Conservation (phyloP, 257 asterid genomes). For the Jacaranda copaia region DNA sequence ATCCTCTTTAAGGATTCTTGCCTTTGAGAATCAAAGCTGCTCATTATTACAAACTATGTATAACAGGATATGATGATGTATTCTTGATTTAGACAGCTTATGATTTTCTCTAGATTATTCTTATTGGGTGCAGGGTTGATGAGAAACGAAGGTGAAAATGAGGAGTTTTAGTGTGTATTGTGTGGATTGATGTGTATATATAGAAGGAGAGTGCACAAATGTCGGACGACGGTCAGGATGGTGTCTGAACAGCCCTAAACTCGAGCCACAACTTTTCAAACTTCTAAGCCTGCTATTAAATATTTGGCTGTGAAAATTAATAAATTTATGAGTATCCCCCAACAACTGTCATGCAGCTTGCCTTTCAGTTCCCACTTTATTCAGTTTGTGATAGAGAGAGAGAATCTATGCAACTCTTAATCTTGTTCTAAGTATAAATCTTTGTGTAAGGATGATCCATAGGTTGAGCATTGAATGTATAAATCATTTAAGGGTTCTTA, state of each 20-base stretch:
- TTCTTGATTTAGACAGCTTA: background rate
- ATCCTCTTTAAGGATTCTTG: constrained; percentile 50
- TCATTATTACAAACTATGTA: constrained; percentile 35
- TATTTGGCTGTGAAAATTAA: constrained; percentile 34
- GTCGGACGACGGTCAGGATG: constrained; percentile 63
- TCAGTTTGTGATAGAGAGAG: background rate
- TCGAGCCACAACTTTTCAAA: constrained; percentile 46
- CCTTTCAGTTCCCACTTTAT: constrained; percentile 21
- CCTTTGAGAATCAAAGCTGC: constrained; percentile 55
- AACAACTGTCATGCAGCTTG: constrained; percentile 35
- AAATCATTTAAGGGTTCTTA: too few relatives aligned
- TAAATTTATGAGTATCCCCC: constrained; percentile 26
- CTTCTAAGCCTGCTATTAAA: constrained; percentile 50
- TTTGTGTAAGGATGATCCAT: background rate
- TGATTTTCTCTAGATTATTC: background rate
- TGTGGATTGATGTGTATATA: constrained; percentile 23
- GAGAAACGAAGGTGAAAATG: background rate
- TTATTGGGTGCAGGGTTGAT: background rate
- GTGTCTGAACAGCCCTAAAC: constrained; percentile 56
- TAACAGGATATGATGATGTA: background rate
- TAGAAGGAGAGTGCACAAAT: constrained; percentile 52
- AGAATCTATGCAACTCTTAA: background rate
- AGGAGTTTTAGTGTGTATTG: constrained; percentile 26
- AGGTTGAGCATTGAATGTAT: background rate
- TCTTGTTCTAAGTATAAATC: background rate